Conservation (phyloP, 176 grass and related monocot genomes). For the Aechmea fasciata region DNA sequence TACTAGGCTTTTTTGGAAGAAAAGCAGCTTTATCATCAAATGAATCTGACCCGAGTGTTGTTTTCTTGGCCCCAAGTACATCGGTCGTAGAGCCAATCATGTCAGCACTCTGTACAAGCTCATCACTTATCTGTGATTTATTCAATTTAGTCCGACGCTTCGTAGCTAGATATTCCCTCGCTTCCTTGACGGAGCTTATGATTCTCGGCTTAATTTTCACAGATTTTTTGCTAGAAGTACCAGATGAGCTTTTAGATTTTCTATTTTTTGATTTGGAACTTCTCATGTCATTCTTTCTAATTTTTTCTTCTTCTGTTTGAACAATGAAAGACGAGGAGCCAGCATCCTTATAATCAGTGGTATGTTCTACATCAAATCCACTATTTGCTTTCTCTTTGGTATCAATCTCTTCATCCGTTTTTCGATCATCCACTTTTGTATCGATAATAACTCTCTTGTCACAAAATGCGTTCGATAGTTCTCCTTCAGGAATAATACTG, state of each 20-base stretch:
- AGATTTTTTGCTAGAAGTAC: constrained; percentile 2
- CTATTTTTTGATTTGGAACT: background rate
- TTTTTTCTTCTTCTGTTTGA: background rate
- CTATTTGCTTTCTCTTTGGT: background rate
- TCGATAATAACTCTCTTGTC: background rate
- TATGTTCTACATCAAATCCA: background rate
- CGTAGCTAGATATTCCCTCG: constrained; percentile 15
- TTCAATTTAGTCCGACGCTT: background rate
- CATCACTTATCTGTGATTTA: background rate
- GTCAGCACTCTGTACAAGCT: background rate
- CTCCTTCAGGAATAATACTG: background rate
- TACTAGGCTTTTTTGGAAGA: background rate
- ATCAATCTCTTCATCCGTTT: background rate
- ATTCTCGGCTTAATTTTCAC: constrained; percentile 12
- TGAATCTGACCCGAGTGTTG: background rate
- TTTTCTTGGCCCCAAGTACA: background rate
- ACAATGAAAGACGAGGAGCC: background rate
- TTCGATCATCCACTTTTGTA: background rate
- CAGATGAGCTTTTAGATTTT: constrained; percentile 7
- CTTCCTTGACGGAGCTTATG: constrained; percentile 23
- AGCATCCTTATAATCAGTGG: background rate
- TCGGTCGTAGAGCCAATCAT: background rate
- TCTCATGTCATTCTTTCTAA: background rate
- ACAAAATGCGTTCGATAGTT: background rate
- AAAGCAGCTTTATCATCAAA: background rate